phyloP scores from a whole-genome alignment of 2,329 filamentous ascomycete genomes.

The Diaporthe citriasiana region DNA sequence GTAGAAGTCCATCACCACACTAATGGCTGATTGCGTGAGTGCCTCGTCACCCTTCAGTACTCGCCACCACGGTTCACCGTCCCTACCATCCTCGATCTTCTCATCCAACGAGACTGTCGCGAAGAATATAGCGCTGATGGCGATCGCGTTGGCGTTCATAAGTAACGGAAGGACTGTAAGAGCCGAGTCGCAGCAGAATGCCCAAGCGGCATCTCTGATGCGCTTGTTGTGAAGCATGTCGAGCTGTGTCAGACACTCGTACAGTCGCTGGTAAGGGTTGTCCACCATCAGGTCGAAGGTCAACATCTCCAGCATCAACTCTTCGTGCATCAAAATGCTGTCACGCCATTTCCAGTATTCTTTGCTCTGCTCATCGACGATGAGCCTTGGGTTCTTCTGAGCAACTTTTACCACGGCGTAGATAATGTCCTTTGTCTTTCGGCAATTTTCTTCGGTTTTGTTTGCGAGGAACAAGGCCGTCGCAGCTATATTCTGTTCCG shows the following conservation, averaged over 20 bases:
- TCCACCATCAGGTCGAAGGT: conserved; percentile 96
- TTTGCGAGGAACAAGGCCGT: conserved; percentile 94
- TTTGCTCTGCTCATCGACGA: conserved; percentile 96
- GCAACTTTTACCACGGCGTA: conserved; percentile 94
- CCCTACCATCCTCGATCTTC: conserved; percentile 78
- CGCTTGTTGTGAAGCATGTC: conserved; percentile 83
- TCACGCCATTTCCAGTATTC: conserved; percentile 99
- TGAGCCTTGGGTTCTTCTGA: conserved; percentile 90
- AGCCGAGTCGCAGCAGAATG: conserved; percentile 91
- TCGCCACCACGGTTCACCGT: conserved; percentile 90
- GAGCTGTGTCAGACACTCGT: conserved; percentile 82
- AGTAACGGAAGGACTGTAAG: conserved; percentile 88
- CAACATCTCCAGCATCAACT: conserved; percentile 89
- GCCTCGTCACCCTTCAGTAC: conserved; percentile 78
- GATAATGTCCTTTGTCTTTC: conserved; percentile 95
- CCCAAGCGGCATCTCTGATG: conserved; percentile 89
- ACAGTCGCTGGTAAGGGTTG: conserved; percentile 87
- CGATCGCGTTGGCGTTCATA: conserved; percentile 83
- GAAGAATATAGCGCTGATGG: conserved; percentile 88
- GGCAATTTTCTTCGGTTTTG: conserved; percentile 96
- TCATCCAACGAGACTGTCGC: conserved; percentile 82
- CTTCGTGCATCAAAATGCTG: conserved; percentile 92
- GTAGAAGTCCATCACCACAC: conserved; percentile 80
- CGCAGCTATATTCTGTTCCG: conserved; percentile 80
- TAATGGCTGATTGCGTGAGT: conserved; percentile 80